Evolutionary conservation across 495 filamentous ascomycete species (phyloP).

Genomic region (Neurospora hispaniola): DNA sequence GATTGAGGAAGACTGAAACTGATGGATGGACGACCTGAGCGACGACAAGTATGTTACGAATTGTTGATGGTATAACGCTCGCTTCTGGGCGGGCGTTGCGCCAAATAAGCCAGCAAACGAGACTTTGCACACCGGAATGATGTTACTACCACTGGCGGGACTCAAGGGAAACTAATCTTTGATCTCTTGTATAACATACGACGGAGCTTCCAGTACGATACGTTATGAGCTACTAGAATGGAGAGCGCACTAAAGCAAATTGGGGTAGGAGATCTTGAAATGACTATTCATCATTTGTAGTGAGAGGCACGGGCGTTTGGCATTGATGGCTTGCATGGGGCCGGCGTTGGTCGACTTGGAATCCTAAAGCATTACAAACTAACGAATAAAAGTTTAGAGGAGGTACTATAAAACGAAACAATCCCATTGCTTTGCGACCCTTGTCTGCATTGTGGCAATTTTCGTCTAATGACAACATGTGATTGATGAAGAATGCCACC

Average conservation of each 20-base stretch:
- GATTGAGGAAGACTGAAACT: not conserved
- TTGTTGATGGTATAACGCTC: not conserved
- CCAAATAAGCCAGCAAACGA: not conserved
- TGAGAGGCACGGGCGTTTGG: not conserved
- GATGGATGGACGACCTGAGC: not conserved
- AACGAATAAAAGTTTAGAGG: not conserved
- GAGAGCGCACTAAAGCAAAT: not conserved
- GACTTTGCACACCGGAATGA: not conserved
- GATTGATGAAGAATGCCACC: not conserved
- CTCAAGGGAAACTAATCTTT: not conserved
- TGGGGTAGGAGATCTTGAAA: not conserved
- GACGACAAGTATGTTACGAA: not conserved
- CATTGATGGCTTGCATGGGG: not conserved
- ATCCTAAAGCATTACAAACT: not conserved
- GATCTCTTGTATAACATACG: not conserved
- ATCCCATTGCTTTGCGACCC: not conserved
- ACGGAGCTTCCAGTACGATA: not conserved
- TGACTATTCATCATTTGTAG: not conserved
- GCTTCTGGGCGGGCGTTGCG: not conserved
- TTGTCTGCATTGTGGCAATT: not conserved
- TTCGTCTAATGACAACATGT: not conserved
- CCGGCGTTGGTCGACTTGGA: not conserved
- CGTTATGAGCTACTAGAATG: not conserved
- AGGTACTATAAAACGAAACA: not conserved
- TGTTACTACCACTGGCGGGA: not conserved